These are phyloP conservation scores for Trichomonascaceae sp. DNA, from an alignment of 1,139 yeast species.

Conservation along the genomic window DNA sequence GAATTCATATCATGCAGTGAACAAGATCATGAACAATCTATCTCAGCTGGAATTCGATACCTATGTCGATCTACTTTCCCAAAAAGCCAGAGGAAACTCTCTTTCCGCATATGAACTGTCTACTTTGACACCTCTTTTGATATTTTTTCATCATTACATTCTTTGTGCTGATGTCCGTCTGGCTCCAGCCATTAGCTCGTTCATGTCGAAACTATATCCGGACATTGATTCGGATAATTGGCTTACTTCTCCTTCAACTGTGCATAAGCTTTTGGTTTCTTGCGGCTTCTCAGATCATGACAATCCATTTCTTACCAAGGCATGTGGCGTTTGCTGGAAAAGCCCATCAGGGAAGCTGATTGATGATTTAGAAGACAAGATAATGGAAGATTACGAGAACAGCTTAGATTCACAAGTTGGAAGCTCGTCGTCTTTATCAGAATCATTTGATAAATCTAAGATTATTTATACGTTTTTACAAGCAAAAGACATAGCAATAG, in stretches of 20 bases:
- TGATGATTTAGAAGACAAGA: constrained; percentile 11
- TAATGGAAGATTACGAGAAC: constrained; percentile 1
- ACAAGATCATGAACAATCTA: constrained; percentile 16
- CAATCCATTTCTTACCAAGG: constrained; percentile 11
- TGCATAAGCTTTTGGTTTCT: constrained; percentile 11
- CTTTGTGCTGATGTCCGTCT: constrained; percentile 21
- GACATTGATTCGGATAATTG: constrained; percentile 17
- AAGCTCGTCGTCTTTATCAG: background rate
- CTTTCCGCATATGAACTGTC: background rate
- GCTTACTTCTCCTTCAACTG: constrained; percentile 20
- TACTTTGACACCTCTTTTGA: constrained; percentile 8
- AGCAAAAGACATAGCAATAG: constrained; percentile 17
- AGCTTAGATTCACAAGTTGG: background rate
- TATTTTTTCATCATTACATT: constrained; percentile 19
- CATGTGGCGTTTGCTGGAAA: constrained; percentile 10
- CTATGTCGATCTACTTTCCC: constrained; percentile 10
- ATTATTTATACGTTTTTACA: constrained; percentile 1
- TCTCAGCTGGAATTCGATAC: constrained; percentile 14
- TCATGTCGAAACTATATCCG: constrained; percentile 16
- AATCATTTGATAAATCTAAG: background rate
- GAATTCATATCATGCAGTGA: constrained; percentile 12
- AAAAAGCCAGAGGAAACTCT: background rate
- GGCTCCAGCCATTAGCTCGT: constrained; percentile 16
- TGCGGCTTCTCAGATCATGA: constrained; percentile 10
- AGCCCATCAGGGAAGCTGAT: background rate